These are phyloP conservation scores for Chimonanthus praecox DNA, from an alignment of 164 flowering plant genomes.

Conservation along the genomic window DNA sequence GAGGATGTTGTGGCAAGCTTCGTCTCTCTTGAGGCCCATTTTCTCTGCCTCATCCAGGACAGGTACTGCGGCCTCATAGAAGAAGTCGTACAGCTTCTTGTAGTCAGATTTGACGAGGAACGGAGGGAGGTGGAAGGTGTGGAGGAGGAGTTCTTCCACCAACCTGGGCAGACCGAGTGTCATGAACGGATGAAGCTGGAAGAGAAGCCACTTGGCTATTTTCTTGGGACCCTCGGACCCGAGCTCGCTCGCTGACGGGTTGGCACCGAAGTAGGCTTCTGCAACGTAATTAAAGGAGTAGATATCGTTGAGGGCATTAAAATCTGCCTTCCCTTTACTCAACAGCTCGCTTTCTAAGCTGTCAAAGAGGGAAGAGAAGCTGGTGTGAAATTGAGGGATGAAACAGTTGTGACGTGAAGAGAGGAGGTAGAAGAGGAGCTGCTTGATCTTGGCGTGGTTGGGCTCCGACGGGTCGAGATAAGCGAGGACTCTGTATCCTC, in stretches of 20 bases:
- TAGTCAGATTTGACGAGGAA: constrained; percentile 27
- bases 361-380: constrained; percentile 6
- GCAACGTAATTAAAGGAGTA: constrained; percentile 28
- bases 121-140: constrained; percentile 31
- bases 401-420: constrained; percentile 9
- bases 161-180: constrained; percentile 24
- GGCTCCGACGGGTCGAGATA: constrained; percentile 40
- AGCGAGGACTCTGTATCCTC: constrained; percentile 26
- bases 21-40: constrained; percentile 35
- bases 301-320: constrained; percentile 16
- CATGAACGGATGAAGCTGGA: constrained; percentile 36
- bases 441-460: constrained; percentile 22
- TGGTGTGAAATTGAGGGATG: constrained; percentile 24
- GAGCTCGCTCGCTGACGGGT: constrained; percentile 18
- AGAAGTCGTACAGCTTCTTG: constrained; percentile 27
- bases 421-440: constrained; percentile 17
- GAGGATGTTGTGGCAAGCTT: constrained; percentile 47
- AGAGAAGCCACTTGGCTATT: constrained; percentile 26
- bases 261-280: constrained; percentile 14
- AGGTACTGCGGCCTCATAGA: constrained; percentile 9
- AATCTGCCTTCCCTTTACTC: constrained; percentile 18
- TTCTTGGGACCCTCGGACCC: constrained; percentile 22
- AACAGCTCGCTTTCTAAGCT: constrained; percentile 21
- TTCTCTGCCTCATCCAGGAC: constrained; percentile 38
- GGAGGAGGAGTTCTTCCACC: constrained; percentile 35